Base-by-base conservation (phyloP, 1,284 basidiomycete species). In the Ustilago nuda region DNA sequence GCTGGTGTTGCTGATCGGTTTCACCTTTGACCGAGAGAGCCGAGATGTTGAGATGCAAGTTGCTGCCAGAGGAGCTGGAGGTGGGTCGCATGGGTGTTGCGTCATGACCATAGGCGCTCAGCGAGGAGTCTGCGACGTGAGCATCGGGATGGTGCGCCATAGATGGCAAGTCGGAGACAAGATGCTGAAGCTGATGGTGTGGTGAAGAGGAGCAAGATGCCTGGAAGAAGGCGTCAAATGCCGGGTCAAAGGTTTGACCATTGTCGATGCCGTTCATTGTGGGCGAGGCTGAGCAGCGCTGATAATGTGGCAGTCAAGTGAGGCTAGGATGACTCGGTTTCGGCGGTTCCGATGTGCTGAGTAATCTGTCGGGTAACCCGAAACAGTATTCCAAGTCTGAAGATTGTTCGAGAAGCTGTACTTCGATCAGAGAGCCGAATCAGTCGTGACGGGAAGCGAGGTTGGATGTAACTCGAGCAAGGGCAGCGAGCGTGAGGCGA, bases 31-130 rank as follows among this genome's bases (percentile, higher is more conserved):
- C 66, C 3, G 74, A 77, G n/a, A 77, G 66, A 27, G 54, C 57
- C 2, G 74, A 77, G 27, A 77, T 77, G 54, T 77, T 77, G 55
- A 77, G 74, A 56, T 77, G 66, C 8, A 77, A 55, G 33, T 77
- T 72, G 66, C 56, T 45, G 36, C 68, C 68, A 30, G 74, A 72
- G 2, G 74, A 69, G 54, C 41, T 61, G 36, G 74, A 69, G 54
- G 36, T 61, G 36, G 63, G 66, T 9, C 66, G 69, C 66, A 72
- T 69, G 12, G 32, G 35, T 27, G 54, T 19, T 0, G 50, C 19
- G 43, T 67, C 65, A 36, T 69, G 36, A 30, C 52, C 56, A 37
- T 48, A 68, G 11, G 56, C 54, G 32, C 50, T 52, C 36, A 62
- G 55, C 13, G 69, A 73, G 4, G 66, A 23, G 32, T 69, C 62